Evolutionary conservation across 352 stramenopile genomes (phyloP), one percentile per base, ranked within the genome.

Genomic region (Paralagenidium karlingii): DNA sequence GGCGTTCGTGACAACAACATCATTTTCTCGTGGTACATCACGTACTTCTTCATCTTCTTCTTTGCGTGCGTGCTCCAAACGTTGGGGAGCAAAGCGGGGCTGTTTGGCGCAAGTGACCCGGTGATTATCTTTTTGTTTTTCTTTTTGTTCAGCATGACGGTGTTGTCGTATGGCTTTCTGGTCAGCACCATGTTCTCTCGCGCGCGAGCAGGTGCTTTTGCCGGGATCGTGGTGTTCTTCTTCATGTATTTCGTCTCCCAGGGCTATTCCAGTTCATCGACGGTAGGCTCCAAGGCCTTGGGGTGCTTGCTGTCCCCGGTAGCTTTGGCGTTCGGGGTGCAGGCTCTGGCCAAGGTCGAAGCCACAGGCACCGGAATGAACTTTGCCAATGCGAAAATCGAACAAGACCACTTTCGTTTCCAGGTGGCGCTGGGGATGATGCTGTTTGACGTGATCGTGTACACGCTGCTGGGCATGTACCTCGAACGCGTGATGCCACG

Each of bases 401-500:
- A 69, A 19, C 62, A 31, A 21, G 57, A 79, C 28, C 87, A 86
- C 47, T 89, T 83, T 47, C 63, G 65, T 21, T 78, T 88, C 42
- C 63, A 32, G 5, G 64, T 40, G 6, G 40, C 58, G 8, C 34
- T 97, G 9, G 28, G 52, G 9, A 83, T 96, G 52, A 76, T 97
- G 37, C 37, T 86, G 10, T 27, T 96, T 6, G 91, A 98, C 44
- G 58, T 68, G 10, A 32, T 95, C 15, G 24, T 96, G 20, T 96
- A 96, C 48, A 84, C 65, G n/a, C 22, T 96, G 0, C 40, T 98
- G 3, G 91, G 76, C 2, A 57, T 79, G 15, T 98, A 98, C 55
- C 69, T 97, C 15, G 89, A 96, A 37, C 70, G 92, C 39, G 85
- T 97, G 1, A 45, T 97, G 1, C 91, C 92, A 3, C 87, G 81